Evolutionary conservation across 345 rosid species (phyloP).

Genomic region (Combretum micranthum): DNA sequence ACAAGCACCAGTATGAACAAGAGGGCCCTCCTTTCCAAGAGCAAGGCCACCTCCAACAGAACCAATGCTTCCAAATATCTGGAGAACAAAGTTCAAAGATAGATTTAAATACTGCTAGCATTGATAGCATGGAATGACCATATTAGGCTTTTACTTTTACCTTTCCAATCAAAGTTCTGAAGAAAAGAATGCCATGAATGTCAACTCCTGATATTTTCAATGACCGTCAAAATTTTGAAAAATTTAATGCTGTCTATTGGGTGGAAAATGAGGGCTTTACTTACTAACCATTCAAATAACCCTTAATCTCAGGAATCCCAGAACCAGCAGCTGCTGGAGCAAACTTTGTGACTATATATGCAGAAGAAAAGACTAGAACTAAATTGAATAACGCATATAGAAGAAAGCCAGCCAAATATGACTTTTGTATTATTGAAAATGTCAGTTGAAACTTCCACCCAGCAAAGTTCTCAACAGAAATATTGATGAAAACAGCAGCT

Average conservation of each 20-base stretch:
- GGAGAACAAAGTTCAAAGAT: constrained; percentile 12
- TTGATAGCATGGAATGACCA: neutral
- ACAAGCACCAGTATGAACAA: constrained; percentile 96
- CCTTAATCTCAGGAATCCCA: constrained; percentile 98
- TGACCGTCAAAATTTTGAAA: constrained; percentile 5
- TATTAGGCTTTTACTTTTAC: constrained; percentile 20
- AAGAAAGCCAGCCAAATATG: constrained; percentile 77
- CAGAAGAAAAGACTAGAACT: constrained; percentile 82
- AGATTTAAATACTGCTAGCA: too few species aligned
- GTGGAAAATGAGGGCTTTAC: neutral
- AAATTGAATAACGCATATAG: constrained; percentile 74
- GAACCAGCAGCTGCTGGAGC: constrained; percentile 99
- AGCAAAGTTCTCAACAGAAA: constrained; percentile 93
- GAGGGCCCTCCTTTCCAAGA: constrained; percentile 96
- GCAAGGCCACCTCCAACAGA: constrained; percentile 99
- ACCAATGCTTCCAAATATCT: constrained; percentile 98
- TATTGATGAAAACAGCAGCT: constrained; percentile 86
- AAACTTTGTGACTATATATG: constrained; percentile 71
- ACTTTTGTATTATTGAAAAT: constrained; percentile 74
- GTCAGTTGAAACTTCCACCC: constrained; percentile 88
- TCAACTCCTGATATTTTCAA: constrained; percentile 58
- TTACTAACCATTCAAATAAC: constrained; percentile 88
- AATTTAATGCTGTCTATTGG: neutral
- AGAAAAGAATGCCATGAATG: constrained; percentile 78
- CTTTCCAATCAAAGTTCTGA: constrained; percentile 97